Conservation (phyloP, 176 grass and related monocot species). For the Otatea glauca region DNA sequence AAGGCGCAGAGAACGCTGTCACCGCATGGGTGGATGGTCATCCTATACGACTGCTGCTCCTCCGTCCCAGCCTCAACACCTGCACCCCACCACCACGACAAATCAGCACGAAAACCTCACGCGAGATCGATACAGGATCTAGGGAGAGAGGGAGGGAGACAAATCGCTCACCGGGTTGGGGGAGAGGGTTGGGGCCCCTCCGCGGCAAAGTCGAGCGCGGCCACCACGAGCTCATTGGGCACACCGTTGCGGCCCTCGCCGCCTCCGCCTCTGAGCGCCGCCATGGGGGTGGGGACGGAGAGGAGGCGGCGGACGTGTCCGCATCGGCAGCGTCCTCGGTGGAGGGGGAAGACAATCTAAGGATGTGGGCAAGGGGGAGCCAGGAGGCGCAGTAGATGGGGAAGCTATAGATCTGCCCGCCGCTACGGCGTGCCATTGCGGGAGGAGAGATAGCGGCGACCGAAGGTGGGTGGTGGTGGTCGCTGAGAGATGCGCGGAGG, state of each 20-base stretch:
- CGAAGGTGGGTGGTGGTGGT: not conserved
- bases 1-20: constrained; percentile 76
- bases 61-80: constrained; percentile 69
- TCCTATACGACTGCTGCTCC: constrained; percentile 80
- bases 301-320: not conserved
- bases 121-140: constrained; percentile 29
- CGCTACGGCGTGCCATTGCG: constrained; percentile 44
- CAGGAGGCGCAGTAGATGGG: constrained; percentile 92
- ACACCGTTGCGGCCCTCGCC: constrained; percentile 80
- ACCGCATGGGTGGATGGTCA: constrained; percentile 81
- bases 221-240: constrained; percentile 76
- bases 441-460: not conserved
- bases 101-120: constrained; percentile 10
- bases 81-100: constrained; percentile 30
- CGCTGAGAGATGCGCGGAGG: not conserved
- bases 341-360: constrained; percentile 29
- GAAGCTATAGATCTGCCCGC: constrained; percentile 79
- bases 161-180: constrained; percentile 57
- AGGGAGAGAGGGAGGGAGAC: not conserved
- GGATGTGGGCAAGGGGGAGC: constrained; percentile 76
- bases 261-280: constrained; percentile 69
- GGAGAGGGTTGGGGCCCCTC: constrained; percentile 41
- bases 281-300: constrained; percentile 39
- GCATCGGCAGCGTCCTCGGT: constrained; percentile 4
- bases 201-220: constrained; percentile 44